Percentiles rank a stretch among this genome's conserved stretches.
Evolutionary conservation across 768 basidiomycete genomes (phyloP).

Genomic region (Lepiota brunneoincarnata): DNA sequence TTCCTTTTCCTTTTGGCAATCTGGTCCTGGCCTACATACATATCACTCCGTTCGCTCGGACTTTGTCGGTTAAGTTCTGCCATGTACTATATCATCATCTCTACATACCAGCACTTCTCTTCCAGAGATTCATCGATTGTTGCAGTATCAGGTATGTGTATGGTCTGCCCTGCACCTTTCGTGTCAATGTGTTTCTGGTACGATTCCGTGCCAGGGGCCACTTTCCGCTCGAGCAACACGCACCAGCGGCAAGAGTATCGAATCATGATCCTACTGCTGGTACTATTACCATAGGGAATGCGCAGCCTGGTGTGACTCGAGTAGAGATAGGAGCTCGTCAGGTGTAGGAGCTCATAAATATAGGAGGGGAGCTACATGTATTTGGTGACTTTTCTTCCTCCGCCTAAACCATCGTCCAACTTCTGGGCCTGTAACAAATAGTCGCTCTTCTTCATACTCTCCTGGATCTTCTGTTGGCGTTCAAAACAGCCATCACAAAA

Average conservation of each 20-base stretch:
- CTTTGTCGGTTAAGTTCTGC: slow-evolving; percentile 36
- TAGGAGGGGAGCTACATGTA: neutral
- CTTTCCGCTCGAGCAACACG: neutral
- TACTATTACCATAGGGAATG: neutral
- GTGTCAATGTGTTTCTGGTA: slow-evolving; percentile 56
- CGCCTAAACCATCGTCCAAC: too few relatives aligned
- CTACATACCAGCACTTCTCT: slow-evolving; percentile 25
- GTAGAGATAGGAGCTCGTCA: too few relatives aligned
- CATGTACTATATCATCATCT: slow-evolving; percentile 38
- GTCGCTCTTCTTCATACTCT: too few relatives aligned
- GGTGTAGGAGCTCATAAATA: neutral
- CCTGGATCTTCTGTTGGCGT: too few relatives aligned
- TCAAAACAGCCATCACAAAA: too few relatives aligned
- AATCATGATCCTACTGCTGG: slow-evolving; percentile 2
- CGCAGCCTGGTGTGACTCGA: too few relatives aligned
- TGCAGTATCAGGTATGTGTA: neutral
- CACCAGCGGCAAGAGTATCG: neutral
- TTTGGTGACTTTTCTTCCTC: slow-evolving; percentile 8
- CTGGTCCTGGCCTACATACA: too few relatives aligned
- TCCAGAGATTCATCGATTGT: slow-evolving; percentile 32
- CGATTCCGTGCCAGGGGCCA: slow-evolving; percentile 11
- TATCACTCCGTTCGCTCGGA: neutral
- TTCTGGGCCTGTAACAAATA: too few relatives aligned
- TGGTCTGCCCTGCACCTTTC: slow-evolving; percentile 43
- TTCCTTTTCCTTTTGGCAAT: slow-evolving; percentile 3